Evolutionary conservation across 768 basidiomycete genomes (phyloP).

Genomic region (Leccinum broughii): DNA sequence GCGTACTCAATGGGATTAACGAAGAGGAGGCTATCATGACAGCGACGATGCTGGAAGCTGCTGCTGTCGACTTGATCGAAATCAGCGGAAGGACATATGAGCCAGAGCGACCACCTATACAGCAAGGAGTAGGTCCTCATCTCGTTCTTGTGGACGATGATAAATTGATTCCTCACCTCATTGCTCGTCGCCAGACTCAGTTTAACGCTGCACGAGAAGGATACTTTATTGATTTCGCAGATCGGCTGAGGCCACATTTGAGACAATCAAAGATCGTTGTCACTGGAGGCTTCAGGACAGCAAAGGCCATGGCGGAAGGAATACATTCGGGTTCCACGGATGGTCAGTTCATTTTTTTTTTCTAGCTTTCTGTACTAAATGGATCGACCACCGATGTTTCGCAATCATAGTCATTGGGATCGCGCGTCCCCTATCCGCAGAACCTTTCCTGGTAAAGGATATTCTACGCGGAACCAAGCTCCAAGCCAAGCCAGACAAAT

Average conservation of each 20-base stretch:
- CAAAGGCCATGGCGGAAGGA: slow-evolving; percentile 30
- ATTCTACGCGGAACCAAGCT: slow-evolving; percentile 27
- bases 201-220: slow-evolving; percentile 24
- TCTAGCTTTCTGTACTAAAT: not conserved
- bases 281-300: slow-evolving; percentile 34
- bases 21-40: slow-evolving; percentile 34
- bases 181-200: slow-evolving; percentile 7
- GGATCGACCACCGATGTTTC: not conserved
- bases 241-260: slow-evolving; percentile 26
- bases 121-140: slow-evolving; percentile 14
- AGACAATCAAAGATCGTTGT: slow-evolving; percentile 27
- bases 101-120: slow-evolving; percentile 2
- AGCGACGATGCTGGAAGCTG: slow-evolving; percentile 34
- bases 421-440: slow-evolving; percentile 32
- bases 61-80: slow-evolving; percentile 42
- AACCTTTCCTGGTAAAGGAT: slow-evolving; percentile 31
- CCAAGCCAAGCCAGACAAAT: slow-evolving; percentile 25
- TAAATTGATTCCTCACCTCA: not conserved
- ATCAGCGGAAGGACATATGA: slow-evolving; percentile 43
- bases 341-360: slow-evolving; percentile 17
- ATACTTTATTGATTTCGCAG: slow-evolving; percentile 35
- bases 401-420: slow-evolving; percentile 28
- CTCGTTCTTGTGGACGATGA: not conserved
- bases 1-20: slow-evolving; percentile 29
- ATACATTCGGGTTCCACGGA: slow-evolving; percentile 26